These are phyloP conservation scores for Pichia occidentalis DNA, from an alignment of 805 yeast genomes.

Conservation along the genomic window DNA sequence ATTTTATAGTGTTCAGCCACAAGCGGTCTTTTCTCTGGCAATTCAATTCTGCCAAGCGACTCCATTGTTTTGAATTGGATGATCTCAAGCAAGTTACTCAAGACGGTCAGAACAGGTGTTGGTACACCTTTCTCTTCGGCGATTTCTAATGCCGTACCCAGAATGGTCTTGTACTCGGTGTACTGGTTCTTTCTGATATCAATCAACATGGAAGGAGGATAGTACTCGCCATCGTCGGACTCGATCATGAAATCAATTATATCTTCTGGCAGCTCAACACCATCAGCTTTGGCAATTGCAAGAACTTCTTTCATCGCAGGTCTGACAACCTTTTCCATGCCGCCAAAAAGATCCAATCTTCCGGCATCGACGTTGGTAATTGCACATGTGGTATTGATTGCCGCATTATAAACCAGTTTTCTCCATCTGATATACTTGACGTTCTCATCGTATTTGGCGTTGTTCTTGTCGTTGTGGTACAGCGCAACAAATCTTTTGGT, in stretches of 20 bases:
- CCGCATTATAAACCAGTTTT: conserved; percentile 42
- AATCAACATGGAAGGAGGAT: conserved; percentile 44
- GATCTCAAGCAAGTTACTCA: conserved; percentile 26
- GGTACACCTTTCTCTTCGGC: conserved; percentile 27
- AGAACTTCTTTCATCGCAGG: conserved; percentile 42
- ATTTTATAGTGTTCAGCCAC: conserved; percentile 20
- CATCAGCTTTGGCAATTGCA: conserved; percentile 42
- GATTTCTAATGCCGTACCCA: conserved; percentile 35
- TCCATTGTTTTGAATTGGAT: conserved; percentile 31
- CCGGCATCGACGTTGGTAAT: conserved; percentile 37
- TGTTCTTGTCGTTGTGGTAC: conserved; percentile 30
- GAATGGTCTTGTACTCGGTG: conserved; percentile 37
- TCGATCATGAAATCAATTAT: conserved; percentile 34
- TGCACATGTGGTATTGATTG: conserved; percentile 40
- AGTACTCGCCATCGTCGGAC: conserved; percentile 35
- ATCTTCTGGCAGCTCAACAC: conserved; percentile 32
- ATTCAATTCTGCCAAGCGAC: conserved; percentile 21
- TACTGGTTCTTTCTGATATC: conserved; percentile 37
- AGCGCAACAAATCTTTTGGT: conserved; percentile 30
- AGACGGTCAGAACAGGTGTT: conserved; percentile 27
- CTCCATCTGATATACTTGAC: conserved; percentile 39
- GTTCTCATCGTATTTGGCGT: conserved; percentile 29
- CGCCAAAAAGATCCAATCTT: conserved; percentile 28
- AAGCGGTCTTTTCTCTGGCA: conserved; percentile 29
- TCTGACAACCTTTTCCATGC: conserved; percentile 23